phyloP scores from a whole-genome alignment of 495 filamentous ascomycete genomes.

The Mytilinidion resinicola region DNA sequence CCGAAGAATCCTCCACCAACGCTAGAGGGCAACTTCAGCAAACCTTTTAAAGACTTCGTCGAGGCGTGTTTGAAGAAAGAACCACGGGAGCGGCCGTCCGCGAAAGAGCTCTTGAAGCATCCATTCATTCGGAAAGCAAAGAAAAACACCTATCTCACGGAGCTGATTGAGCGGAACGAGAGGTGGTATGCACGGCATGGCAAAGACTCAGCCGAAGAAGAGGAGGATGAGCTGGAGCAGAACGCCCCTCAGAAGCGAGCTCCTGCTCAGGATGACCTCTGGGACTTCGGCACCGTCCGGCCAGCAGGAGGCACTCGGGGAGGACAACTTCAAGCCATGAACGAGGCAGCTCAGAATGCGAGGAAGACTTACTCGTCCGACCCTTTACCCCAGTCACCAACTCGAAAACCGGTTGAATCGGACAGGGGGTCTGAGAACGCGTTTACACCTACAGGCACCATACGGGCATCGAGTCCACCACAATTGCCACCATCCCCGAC shows the following conservation, averaged over 20 bases:
- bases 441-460: conserved; percentile 19
- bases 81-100: conserved; percentile 78
- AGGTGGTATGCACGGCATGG: conserved; percentile 71
- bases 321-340: conserved; percentile 57
- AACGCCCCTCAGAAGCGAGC: conserved; percentile 30
- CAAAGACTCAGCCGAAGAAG: conserved; percentile 43
- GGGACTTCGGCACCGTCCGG: conserved; percentile 92
- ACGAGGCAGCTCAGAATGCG: conserved; percentile 65
- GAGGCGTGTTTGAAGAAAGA: conserved; percentile 81
- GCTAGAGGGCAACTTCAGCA: conserved; percentile 79
- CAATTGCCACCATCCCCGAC: conserved; percentile 47
- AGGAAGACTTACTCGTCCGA: conserved; percentile 38
- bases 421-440: conserved; percentile 20
- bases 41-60: conserved; percentile 90
- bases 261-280: conserved; percentile 66
- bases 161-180: conserved; percentile 83
- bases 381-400: conserved; percentile 19
- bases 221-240: conserved; percentile 55
- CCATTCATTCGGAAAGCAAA: conserved; percentile 85
- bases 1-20: conserved; percentile 86
- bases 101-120: conserved; percentile 81
- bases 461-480: conserved; percentile 33
- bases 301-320: conserved; percentile 49
- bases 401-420: conserved; percentile 23
- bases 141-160: conserved; percentile 82